Base-by-base conservation (phyloP, 1,284 basidiomycete species). In the Fomitopsis betulina region DNA sequence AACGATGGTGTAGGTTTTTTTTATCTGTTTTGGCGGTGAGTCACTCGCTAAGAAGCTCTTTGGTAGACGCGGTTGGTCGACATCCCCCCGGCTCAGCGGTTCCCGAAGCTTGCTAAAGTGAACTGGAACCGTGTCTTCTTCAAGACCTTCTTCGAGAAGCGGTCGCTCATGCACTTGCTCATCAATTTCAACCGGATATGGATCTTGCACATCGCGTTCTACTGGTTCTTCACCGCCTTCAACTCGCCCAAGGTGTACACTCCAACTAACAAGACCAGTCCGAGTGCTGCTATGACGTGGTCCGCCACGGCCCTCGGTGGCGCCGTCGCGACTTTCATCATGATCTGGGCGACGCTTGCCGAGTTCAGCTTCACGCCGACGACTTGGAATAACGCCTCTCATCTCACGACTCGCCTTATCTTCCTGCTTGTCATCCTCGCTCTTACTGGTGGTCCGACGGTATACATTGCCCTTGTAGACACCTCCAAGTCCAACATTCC, bases 171-270 rank as follows among this genome's bases (percentile, higher is more conserved):
- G 27, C 95, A 98, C 75, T 82, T 97, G 33, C 81, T 98, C 64
- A 93, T 97, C 80, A 96, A 97, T 78, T 98, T 97, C 78, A 98
- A 98, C 75, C 93, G 96, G 56, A 84, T 98, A 68, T 98, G 94
- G 95, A 92, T 98, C 67, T 78, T 95, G 57, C 96, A 98, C 71
- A 80, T 98, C 60, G 84, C 93, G 19, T 76, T 95, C 57, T 98
- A 87, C 77, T 98, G 91, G 84, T 97, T 92, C 76, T 98, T 92
- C 77, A 97, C 95, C 13, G 88, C 95, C 9, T 98, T 88, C 83
- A 96, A 98, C 76, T 93, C 95, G 1, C 96, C 95, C n/a, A 87
- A 84, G 66, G 87, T 98, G 61, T 99, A 98, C 73, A 83, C 89
- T 0, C 85, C 89, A 10, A 78, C 79, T 51, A 78, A 82, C 61